These are phyloP conservation scores for Clarireedia monteithiana DNA, from an alignment of 2,329 filamentous ascomycete species.

Conservation along the genomic window DNA sequence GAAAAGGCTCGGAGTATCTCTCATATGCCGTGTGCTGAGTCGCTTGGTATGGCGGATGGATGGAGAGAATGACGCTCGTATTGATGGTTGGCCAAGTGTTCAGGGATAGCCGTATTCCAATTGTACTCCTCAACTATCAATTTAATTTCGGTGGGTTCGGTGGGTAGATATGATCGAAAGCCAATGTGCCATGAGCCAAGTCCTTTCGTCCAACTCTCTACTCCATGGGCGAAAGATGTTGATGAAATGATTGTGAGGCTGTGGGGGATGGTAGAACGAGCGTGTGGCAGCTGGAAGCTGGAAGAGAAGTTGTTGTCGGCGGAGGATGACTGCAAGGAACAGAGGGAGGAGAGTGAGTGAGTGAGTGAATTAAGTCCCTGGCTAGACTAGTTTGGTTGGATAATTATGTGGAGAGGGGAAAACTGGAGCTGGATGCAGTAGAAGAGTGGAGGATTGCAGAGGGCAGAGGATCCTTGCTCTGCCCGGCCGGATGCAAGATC, in stretches of 20 bases:
- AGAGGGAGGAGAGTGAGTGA: background rate
- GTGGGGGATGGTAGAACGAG: background rate
- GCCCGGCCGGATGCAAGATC: too few species aligned
- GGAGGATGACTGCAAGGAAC: background rate
- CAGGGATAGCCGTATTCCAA: slow-evolving; percentile 37
- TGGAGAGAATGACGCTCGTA: background rate
- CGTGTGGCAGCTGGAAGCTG: background rate
- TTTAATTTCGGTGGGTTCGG: slow-evolving; percentile 1
- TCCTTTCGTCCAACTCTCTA: background rate
- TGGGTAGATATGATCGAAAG: background rate
- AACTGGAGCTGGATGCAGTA: too few species aligned
- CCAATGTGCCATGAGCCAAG: background rate
- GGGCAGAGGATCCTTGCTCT: too few species aligned
- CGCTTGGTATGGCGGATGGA: background rate
- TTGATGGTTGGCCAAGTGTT: background rate
- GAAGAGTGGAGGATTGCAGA: too few species aligned
- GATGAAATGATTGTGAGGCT: background rate
- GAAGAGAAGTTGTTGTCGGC: too few species aligned
- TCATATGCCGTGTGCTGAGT: background rate
- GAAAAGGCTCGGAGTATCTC: background rate
- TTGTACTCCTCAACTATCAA: slow-evolving; percentile 50
- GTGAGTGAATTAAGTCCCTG: too few species aligned
- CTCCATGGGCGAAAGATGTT: background rate
- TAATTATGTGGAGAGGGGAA: too few species aligned
- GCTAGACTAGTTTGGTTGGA: too few species aligned